These are phyloP conservation scores for Ogataea corticis DNA, from an alignment of 805 yeast genomes.

Conservation along the genomic window DNA sequence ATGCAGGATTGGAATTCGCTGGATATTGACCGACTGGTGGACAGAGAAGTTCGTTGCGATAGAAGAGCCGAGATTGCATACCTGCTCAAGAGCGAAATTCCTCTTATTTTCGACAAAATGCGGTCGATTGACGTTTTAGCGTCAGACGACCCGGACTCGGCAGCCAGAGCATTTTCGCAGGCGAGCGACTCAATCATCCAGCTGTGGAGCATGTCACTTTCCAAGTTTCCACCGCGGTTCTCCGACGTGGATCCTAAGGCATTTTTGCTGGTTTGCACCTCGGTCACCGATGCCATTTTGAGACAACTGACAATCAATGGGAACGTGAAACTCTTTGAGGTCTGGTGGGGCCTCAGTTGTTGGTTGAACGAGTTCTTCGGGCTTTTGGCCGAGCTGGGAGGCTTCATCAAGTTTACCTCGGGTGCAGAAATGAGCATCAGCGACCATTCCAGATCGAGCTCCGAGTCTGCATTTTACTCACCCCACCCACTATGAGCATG, in stretches of 20 bases:
- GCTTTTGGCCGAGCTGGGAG: conserved; percentile 66
- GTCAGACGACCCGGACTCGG: conserved; percentile 6
- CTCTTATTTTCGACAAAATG: conserved; percentile 17
- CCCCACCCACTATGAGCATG: conserved; percentile 5
- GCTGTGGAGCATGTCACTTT: conserved; percentile 15
- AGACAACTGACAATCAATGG: conserved; percentile 62
- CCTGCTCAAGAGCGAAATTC: conserved; percentile 39
- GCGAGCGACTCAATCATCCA: conserved; percentile 17
- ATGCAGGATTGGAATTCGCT: conserved; percentile 40
- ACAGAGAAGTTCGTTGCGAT: conserved; percentile 19
- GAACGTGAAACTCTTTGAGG: conserved; percentile 56
- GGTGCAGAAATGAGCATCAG: conserved; percentile 3
- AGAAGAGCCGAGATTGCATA: conserved; percentile 26
- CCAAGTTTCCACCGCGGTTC: conserved; percentile 37
- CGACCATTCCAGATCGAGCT: conserved; percentile 18
- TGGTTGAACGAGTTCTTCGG: conserved; percentile 75
- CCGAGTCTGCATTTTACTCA: conserved; percentile 15
- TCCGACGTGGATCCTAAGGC: conserved; percentile 54
- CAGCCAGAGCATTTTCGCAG: conserved; percentile 4
- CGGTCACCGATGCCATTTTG: conserved; percentile 56
- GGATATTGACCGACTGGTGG: conserved; percentile 31
- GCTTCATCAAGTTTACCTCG: conserved; percentile 42
- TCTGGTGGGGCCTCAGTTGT: conserved; percentile 76
- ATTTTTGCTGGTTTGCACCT: conserved; percentile 52
- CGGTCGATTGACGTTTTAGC: conserved; percentile 5